phyloP scores from a whole-genome alignment of 2,329 filamentous ascomycete species.

The Trichoderma afroharzianum region DNA sequence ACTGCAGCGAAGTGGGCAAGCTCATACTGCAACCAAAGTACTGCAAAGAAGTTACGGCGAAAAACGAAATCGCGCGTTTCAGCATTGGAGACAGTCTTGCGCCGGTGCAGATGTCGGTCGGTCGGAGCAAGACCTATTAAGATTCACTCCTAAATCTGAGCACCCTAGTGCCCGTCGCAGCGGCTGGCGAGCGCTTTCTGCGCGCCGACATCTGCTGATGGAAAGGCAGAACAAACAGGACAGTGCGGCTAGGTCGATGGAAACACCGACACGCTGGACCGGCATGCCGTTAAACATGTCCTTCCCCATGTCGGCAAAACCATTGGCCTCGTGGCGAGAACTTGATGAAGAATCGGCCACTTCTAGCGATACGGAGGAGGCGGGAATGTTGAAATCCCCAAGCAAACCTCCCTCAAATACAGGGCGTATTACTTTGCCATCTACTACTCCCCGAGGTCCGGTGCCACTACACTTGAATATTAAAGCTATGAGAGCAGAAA shows the following conservation, averaged over 20 bases:
- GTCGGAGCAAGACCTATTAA: not conserved
- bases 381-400: conserved; percentile 1
- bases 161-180: conserved; percentile 22
- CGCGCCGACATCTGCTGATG: conserved; percentile 24
- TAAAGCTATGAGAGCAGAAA: not conserved
- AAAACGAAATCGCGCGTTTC: conserved; percentile 29
- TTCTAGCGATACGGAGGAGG: conserved; percentile 16
- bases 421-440: conserved; percentile 10
- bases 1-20: conserved; percentile 36
- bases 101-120: conserved; percentile 19
- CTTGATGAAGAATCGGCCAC: conserved; percentile 26
- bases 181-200: conserved; percentile 27
- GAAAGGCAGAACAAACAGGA: conserved; percentile 24
- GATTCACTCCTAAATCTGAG: conserved; percentile 4
- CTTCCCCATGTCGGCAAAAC: conserved; percentile 27
- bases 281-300: conserved; percentile 38
- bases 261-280: conserved; percentile 47
- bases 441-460: conserved; percentile 25
- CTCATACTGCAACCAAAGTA: conserved; percentile 35
- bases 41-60: conserved; percentile 32
- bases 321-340: conserved; percentile 32
- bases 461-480: conserved; percentile 19
- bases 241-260: conserved; percentile 25
- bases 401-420: conserved; percentile 1
- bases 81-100: conserved; percentile 30